Conservation (phyloP, 768 basidiomycete genomes). For the Termitomyces sp. region DNA sequence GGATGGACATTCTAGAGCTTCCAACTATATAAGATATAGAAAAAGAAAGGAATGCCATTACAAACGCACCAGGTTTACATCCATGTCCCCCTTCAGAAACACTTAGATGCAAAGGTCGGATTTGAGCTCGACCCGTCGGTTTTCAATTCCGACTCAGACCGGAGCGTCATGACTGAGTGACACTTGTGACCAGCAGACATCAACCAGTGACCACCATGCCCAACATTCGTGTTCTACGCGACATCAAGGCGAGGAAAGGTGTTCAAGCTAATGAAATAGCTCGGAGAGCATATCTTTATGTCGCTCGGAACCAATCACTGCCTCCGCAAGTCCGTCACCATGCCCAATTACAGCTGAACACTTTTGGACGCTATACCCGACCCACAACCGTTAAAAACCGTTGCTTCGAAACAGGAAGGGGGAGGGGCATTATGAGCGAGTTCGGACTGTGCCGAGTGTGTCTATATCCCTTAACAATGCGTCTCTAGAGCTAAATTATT, state of each 20-base stretch:
- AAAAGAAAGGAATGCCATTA: not conserved
- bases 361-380: slow-evolving; percentile 75
- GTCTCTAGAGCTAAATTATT: not conserved
- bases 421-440: slow-evolving; percentile 84
- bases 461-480: slow-evolving; percentile 9
- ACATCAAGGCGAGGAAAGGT: slow-evolving; percentile 70
- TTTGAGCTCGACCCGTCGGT: too few species aligned
- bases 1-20: slow-evolving; percentile 48
- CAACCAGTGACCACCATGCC: slow-evolving; percentile 23
- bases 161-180: slow-evolving; percentile 13
- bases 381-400: slow-evolving; percentile 89
- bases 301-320: slow-evolving; percentile 88
- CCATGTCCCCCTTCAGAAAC: slow-evolving; percentile 21
- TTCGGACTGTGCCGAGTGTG: slow-evolving; percentile 80
- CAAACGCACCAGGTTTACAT: slow-evolving; percentile 15
- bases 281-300: slow-evolving; percentile 86
- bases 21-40: not conserved
- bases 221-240: slow-evolving; percentile 56
- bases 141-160: slow-evolving; percentile 26
- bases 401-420: slow-evolving; percentile 79
- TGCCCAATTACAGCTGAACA: slow-evolving; percentile 90
- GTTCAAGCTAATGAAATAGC: slow-evolving; percentile 74
- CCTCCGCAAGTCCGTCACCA: slow-evolving; percentile 87
- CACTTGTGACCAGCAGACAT: slow-evolving; percentile 5
- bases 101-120: too few species aligned